A percentile compares a stretch with the other conserved stretches of the same genome.
These are phyloP conservation scores for Fusarium graminum DNA, from an alignment of 2,329 filamentous ascomycete genomes.

Conservation along the genomic window DNA sequence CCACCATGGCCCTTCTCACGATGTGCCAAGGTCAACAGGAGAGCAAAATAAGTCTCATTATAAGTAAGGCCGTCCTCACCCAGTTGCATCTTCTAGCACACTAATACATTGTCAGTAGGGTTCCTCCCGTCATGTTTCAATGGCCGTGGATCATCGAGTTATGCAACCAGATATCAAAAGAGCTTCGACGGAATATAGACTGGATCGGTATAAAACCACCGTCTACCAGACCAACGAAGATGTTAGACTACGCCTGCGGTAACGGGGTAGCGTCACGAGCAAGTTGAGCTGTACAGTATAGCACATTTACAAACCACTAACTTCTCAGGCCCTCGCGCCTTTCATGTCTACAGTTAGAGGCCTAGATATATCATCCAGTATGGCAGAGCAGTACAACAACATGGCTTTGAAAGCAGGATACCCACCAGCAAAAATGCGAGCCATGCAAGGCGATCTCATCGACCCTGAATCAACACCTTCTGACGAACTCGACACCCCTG, in stretches of 20 bases:
- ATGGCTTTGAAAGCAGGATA: conserved; percentile 46
- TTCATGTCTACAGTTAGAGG: conserved; percentile 51
- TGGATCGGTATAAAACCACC: conserved; percentile 46
- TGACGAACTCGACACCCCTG: conserved; percentile 34
- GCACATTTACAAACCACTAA: not conserved
- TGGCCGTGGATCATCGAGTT: conserved; percentile 47
- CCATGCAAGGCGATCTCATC: conserved; percentile 51
- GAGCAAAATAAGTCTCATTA: conserved; percentile 49
- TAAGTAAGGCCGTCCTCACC: conserved; percentile 27
- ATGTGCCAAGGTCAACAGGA: conserved; percentile 30
- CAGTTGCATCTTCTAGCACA: fast-evolving
- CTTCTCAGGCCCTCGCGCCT: conserved; percentile 49
- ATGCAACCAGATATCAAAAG: conserved; percentile 44
- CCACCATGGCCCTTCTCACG: conserved; percentile 37
- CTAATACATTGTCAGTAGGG: conserved; percentile 29
- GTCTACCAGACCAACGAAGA: conserved; percentile 23
- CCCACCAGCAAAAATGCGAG: conserved; percentile 46
- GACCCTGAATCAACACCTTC: conserved; percentile 39
- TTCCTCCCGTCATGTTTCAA: conserved; percentile 32
- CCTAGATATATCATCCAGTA: conserved; percentile 53
- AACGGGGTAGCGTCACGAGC: conserved; percentile 50
- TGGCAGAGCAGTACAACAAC: conserved; percentile 52
- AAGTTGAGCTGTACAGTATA: not conserved
- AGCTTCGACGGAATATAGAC: conserved; percentile 44
- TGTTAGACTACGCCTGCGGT: conserved; percentile 53